Conservation (phyloP, 495 filamentous ascomycete genomes). For the Usnea hakonensis region DNA sequence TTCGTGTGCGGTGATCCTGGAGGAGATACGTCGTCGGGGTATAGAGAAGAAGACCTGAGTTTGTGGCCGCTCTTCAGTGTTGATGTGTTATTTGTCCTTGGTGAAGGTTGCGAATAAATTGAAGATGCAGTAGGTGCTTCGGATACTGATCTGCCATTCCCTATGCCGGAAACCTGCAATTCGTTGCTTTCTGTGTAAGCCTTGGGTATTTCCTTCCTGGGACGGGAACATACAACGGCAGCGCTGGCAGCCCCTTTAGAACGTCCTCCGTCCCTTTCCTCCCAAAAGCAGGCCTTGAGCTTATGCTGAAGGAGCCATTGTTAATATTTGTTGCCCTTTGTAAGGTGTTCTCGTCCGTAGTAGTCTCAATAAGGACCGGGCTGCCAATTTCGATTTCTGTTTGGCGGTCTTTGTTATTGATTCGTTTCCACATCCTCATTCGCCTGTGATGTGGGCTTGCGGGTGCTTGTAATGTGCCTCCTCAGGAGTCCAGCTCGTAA, state of each 20-base stretch:
- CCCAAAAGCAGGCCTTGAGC: conserved; percentile 25
- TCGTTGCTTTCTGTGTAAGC: conserved; percentile 9
- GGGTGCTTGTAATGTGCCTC: neutral
- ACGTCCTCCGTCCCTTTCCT: conserved; percentile 24
- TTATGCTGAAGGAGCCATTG: conserved; percentile 21
- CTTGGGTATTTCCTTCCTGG: neutral
- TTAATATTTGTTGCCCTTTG: conserved; percentile 21
- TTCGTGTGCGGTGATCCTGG: conserved; percentile 33
- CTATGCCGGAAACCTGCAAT: conserved; percentile 12
- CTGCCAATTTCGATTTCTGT: conserved; percentile 30
- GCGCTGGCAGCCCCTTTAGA: conserved; percentile 33
- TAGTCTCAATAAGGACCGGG: conserved; percentile 39
- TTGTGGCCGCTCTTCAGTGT: conserved; percentile 17
- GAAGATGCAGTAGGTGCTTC: conserved; percentile 35
- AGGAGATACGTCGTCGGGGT: conserved; percentile 40
- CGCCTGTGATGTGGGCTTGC: neutral
- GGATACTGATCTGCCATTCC: conserved; percentile 25
- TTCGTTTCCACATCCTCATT: conserved; percentile 23
- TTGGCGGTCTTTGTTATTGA: conserved; percentile 21
- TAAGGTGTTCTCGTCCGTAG: conserved; percentile 32
- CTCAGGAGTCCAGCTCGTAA: neutral
- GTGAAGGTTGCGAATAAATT: conserved; percentile 37
- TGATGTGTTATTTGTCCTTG: conserved; percentile 20
- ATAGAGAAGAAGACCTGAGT: conserved; percentile 26
- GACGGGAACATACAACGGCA: conserved; percentile 36